Evolutionary conservation across 768 basidiomycete genomes (phyloP).

Genomic region (Cystoderma amianthinum): DNA sequence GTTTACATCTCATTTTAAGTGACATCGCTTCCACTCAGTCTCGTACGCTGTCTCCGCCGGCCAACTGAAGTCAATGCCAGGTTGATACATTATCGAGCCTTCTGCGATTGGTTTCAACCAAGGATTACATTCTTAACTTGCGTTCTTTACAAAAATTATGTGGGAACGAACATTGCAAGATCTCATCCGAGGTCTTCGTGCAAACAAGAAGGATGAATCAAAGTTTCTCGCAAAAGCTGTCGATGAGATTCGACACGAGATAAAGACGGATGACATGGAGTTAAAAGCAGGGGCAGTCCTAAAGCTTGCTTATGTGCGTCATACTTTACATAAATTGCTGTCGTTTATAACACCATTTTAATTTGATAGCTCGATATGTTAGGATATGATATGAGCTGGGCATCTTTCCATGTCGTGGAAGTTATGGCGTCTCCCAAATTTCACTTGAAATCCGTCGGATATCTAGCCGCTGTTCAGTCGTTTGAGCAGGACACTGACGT

Average conservation of each 20-base stretch:
- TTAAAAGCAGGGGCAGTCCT: slow-evolving; percentile 92
- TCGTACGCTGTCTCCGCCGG: too few relatives aligned
- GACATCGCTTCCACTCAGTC: too few relatives aligned
- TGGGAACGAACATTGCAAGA: slow-evolving; percentile 96
- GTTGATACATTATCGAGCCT: too few relatives aligned
- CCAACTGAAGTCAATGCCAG: too few relatives aligned
- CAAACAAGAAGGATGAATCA: slow-evolving; percentile 90
- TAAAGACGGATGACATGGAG: slow-evolving; percentile 93
- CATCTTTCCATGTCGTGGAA: slow-evolving; percentile 94
- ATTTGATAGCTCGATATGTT: slow-evolving; percentile 86
- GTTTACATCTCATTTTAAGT: too few relatives aligned
- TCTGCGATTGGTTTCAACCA: too few relatives aligned
- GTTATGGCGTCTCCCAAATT: slow-evolving; percentile 93
- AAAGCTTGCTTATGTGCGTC: slow-evolving; percentile 92
- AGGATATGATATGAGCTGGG: slow-evolving; percentile 91
- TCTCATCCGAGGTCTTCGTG: slow-evolving; percentile 90
- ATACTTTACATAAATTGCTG: background rate
- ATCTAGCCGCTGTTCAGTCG: slow-evolving; percentile 87
- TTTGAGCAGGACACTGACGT: slow-evolving; percentile 95
- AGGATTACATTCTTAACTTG: too few relatives aligned
- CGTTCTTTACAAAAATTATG: too few relatives aligned
- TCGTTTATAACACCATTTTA: slow-evolving; percentile 6
- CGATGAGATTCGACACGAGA: slow-evolving; percentile 89
- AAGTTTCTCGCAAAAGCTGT: slow-evolving; percentile 90
- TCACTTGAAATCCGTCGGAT: slow-evolving; percentile 93